Conservation (phyloP, 2,329 filamentous ascomycete species). For the Aspergillus fumigatiaffinis region DNA sequence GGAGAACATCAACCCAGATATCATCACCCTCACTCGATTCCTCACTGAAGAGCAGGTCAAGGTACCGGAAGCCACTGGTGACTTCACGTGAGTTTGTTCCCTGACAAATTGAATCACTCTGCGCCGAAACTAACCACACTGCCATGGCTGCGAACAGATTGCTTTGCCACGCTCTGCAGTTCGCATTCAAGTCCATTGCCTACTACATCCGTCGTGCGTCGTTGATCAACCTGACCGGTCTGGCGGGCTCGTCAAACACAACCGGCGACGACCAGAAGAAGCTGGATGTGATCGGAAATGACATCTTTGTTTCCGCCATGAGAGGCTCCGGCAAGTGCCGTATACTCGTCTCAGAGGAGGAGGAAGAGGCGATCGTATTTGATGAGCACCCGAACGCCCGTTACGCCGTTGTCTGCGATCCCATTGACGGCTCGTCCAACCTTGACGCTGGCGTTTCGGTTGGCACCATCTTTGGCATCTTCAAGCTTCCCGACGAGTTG, state of each 20-base stretch:
- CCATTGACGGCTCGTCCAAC: constrained; percentile 97
- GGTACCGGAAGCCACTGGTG: constrained; percentile 90
- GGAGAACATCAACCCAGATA: constrained; percentile 91
- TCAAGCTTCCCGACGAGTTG: constrained; percentile 73
- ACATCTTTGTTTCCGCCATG: constrained; percentile 96
- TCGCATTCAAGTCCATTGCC: constrained; percentile 99
- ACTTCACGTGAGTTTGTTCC: constrained; percentile 76
- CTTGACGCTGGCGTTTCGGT: constrained; percentile 96
- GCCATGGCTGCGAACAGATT: constrained; percentile 53
- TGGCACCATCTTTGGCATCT: constrained; percentile 93
- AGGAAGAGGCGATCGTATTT: constrained; percentile 89
- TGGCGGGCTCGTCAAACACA: constrained; percentile 89
- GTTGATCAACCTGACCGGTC: constrained; percentile 89
- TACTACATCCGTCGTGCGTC: constrained; percentile 98
- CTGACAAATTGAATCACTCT: background rate
- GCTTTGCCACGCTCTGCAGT: constrained; percentile 95
- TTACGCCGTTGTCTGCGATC: constrained; percentile 95
- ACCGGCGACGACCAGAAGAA: constrained; percentile 99
- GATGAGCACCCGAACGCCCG: constrained; percentile 67
- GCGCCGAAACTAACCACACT: background rate
- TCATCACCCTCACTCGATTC: constrained; percentile 91
- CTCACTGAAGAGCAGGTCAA: constrained; percentile 94
- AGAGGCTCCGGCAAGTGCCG: constrained; percentile 84
- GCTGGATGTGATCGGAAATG: constrained; percentile 97
- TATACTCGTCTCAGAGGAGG: constrained; percentile 94